Evolutionary conservation across 495 filamentous ascomycete species (phyloP).

Genomic region (Penicillium simplicissimum): DNA sequence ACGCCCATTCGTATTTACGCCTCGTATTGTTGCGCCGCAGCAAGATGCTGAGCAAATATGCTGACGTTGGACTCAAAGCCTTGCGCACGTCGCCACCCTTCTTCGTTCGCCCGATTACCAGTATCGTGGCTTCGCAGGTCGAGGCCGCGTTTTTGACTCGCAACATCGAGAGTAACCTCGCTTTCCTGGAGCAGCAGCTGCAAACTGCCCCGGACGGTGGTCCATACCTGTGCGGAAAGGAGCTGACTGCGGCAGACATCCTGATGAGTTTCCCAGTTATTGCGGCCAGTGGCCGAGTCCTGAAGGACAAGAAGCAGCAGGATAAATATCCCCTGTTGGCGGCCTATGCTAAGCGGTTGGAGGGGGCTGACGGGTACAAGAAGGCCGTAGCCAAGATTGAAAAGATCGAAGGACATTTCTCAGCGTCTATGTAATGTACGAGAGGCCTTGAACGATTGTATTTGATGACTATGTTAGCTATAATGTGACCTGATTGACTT

Average conservation of each 20-base stretch:
- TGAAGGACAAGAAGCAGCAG: conserved; percentile 50
- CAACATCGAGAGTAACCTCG: conserved; percentile 63
- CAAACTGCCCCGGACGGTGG: conserved; percentile 62
- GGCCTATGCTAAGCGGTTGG: conserved; percentile 62
- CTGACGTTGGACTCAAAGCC: conserved; percentile 31
- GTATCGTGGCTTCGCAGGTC: conserved; percentile 62
- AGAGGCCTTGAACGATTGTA: background rate
- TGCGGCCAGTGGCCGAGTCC: conserved; percentile 44
- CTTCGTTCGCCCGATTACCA: conserved; percentile 79
- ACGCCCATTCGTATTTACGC: background rate
- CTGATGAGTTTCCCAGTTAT: conserved; percentile 74
- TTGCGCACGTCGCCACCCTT: conserved; percentile 73
- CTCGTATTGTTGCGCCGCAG: background rate
- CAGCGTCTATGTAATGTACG: conserved; percentile 35
- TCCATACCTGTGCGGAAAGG: conserved; percentile 66
- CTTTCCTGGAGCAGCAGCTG: conserved; percentile 73
- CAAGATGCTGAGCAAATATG: background rate
- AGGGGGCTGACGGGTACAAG: conserved; percentile 63
- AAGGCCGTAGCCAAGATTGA: conserved; percentile 60
- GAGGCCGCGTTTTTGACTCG: conserved; percentile 59
- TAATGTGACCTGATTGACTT: background rate
- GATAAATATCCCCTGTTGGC: conserved; percentile 62
- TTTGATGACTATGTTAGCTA: conserved; percentile 1
- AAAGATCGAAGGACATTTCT: conserved; percentile 59
- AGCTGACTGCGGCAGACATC: conserved; percentile 79